Conservation (phyloP, 345 rosid genomes). For the Sisymbrium irio region DNA sequence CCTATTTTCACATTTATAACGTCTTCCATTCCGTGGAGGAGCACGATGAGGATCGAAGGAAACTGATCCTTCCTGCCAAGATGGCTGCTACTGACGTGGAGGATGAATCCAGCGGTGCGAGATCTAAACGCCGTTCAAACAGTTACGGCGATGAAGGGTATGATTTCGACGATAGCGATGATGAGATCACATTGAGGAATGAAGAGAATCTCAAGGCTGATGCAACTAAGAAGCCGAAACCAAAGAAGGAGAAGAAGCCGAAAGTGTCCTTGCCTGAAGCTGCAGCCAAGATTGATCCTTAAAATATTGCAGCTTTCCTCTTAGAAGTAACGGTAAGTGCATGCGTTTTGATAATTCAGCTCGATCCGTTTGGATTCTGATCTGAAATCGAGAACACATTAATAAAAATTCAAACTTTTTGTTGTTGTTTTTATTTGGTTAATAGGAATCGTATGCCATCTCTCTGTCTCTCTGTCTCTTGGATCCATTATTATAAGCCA, state of each 20-base stretch:
- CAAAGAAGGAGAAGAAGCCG: slow-evolving; percentile 68
- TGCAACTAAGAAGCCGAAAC: slow-evolving; percentile 44
- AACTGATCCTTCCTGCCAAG: slow-evolving; percentile 42
- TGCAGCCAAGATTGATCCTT: slow-evolving; percentile 53
- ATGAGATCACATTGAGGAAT: slow-evolving; percentile 32
- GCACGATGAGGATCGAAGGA: slow-evolving; percentile 53
- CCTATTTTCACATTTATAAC: too few species aligned
- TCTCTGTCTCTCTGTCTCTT: too few species aligned
- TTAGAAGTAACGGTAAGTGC: slow-evolving; percentile 42
- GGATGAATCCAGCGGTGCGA: slow-evolving; percentile 6
- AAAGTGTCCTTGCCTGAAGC: slow-evolving; percentile 66
- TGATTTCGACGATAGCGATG: slow-evolving; percentile 44
- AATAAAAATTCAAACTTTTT: not conserved
- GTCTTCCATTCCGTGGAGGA: slow-evolving; percentile 52
- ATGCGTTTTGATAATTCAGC: not conserved
- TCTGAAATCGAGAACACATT: not conserved
- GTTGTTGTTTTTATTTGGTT: not conserved
- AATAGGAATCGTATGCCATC: slow-evolving; percentile 45
- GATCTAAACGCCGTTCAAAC: slow-evolving; percentile 41
- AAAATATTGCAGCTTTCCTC: slow-evolving; percentile 55
- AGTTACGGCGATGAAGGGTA: slow-evolving; percentile 35
- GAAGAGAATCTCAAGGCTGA: slow-evolving; percentile 35
- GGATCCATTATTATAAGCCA: not conserved
- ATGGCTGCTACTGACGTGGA: slow-evolving; percentile 28
- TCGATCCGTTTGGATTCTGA: slow-evolving; percentile 1